A percentile compares a stretch with the other conserved stretches of the same genome.
These are phyloP conservation scores for Amphirosellinia nigrospora DNA, from an alignment of 495 filamentous ascomycete species.

Conservation along the genomic window DNA sequence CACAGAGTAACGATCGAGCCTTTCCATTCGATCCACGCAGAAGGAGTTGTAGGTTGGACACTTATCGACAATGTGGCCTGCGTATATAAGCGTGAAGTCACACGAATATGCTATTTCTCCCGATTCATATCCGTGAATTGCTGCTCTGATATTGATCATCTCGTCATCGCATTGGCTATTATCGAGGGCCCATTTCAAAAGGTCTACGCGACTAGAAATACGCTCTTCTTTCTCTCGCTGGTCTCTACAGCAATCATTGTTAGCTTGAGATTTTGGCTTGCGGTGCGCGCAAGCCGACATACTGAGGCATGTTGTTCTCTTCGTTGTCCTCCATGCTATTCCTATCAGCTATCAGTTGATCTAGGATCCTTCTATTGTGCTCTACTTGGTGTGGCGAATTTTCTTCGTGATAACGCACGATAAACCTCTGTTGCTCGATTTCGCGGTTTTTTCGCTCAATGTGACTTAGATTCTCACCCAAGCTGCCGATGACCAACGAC, in stretches of 20 bases:
- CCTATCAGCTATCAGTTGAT: slow-evolving; percentile 42
- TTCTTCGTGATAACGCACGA: slow-evolving; percentile 38
- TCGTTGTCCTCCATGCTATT: slow-evolving; percentile 44
- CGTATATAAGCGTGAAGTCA: slow-evolving; percentile 52
- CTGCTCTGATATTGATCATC: slow-evolving; percentile 49
- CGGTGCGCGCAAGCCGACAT: slow-evolving; percentile 21
- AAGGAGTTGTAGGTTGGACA: slow-evolving; percentile 46
- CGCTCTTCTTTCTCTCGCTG: slow-evolving; percentile 34
- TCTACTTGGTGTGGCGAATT: slow-evolving; percentile 36
- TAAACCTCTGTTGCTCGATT: slow-evolving; percentile 44
- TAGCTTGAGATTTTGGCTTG: slow-evolving; percentile 9
- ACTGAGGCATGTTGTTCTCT: slow-evolving; percentile 48
- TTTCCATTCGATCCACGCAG: slow-evolving; percentile 44
- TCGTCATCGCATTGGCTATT: slow-evolving; percentile 47
- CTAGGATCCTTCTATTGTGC: slow-evolving; percentile 37
- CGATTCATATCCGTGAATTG: slow-evolving; percentile 49
- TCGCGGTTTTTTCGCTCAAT: slow-evolving; percentile 49
- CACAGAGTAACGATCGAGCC: slow-evolving; percentile 48
- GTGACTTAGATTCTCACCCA: slow-evolving; percentile 46
- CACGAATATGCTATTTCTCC: slow-evolving; percentile 48
- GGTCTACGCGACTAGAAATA: slow-evolving; percentile 40
- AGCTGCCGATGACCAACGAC: slow-evolving; percentile 34
- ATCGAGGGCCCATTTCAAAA: slow-evolving; percentile 40
- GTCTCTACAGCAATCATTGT: slow-evolving; percentile 27
- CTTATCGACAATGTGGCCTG: slow-evolving; percentile 51